Percentiles rank a stretch among this genome's conserved stretches.
Conservation (phyloP, 1,284 basidiomycete species). For the Apiotrichum domesticum region DNA sequence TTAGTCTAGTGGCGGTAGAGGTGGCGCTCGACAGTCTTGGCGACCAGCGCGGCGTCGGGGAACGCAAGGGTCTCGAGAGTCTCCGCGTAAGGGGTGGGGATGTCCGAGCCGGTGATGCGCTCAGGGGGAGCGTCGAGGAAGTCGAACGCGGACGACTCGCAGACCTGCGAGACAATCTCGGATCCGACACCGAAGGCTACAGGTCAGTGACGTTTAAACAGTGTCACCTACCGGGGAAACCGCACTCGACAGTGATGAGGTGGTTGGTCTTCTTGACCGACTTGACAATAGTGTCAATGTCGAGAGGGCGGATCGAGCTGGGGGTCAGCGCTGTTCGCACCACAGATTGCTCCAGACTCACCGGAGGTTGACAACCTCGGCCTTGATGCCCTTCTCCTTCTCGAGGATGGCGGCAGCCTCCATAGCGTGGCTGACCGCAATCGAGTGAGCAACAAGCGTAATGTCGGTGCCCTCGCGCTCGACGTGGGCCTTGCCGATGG, state of each 20-base stretch:
- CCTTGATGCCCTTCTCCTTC: slow-evolving; percentile 89
- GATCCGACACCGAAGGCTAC: slow-evolving; percentile 89
- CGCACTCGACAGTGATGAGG: slow-evolving; percentile 91
- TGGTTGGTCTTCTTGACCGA: slow-evolving; percentile 99
- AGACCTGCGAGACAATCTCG: slow-evolving; percentile 93
- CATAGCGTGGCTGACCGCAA: slow-evolving; percentile 86
- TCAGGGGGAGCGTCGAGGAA: slow-evolving; percentile 97
- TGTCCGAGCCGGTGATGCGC: slow-evolving; percentile 91
- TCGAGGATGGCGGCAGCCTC: slow-evolving; percentile 89
- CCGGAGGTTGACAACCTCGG: slow-evolving; percentile 96
- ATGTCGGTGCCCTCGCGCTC: slow-evolving; percentile 89
- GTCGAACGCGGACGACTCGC: slow-evolving; percentile 93
- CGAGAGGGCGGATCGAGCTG: slow-evolving; percentile 67
- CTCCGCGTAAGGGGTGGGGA: slow-evolving; percentile 90
- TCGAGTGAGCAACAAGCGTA: slow-evolving; percentile 94
- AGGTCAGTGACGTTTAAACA: background rate
- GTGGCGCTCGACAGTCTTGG: slow-evolving; percentile 85
- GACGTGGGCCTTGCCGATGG: slow-evolving; percentile 96
- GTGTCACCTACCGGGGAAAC: slow-evolving; percentile 64
- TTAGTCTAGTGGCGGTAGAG: slow-evolving; percentile 51
- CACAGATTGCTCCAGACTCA: slow-evolving; percentile 48
- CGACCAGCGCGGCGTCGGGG: slow-evolving; percentile 80
- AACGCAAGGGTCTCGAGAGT: slow-evolving; percentile 83
- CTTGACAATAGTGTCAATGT: slow-evolving; percentile 91
- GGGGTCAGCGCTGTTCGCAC: background rate